Evolutionary conservation across 148 eudicot genomes (phyloP), one percentile per base, ranked within the genome.

Genomic region (Chenopodium suecicum): DNA sequence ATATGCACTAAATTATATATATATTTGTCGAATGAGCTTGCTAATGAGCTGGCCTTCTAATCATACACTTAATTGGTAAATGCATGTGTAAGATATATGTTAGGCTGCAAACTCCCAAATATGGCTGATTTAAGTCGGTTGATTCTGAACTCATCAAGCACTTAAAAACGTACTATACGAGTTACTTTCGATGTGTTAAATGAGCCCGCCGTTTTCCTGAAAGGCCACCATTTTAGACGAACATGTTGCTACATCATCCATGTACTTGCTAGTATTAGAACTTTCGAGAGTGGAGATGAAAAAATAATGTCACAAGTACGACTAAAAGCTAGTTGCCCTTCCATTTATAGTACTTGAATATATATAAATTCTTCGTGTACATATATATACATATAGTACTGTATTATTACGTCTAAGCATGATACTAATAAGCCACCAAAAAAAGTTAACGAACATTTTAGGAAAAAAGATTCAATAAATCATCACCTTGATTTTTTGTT

Each of bases 141-240:
- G 76, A 47, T 10, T n/a, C 34, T 74, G 58, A 70, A 70, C 46
- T 71, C 74, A 71, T 70, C 74, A 70, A 37, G 74, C 74, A 71
- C 76, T 74, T 48, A 3, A n/a, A 25, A 4, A 9, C 8, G 25
- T 65, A 65, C 10, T 62, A 37, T 14, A 1, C 16, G 9, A 8
- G 17, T 3, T 23, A 63, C 25, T 65, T 65, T 65, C 9, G 68
- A 65, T 65, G 68, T 63, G 58, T 74, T 48, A 74, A 74, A 47
- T 20, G 19, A 74, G 76, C 76, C 27, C 76, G 27, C 58, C 60
- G 29, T 74, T 50, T 74, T 22, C 4, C 23, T 74, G 60, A 74
- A 74, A 74, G 76, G 76, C 14, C 76, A 48, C 29, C 34, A 44
- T 74, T 74, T 23, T 2, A 1, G 47, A 47, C 16, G 68, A 23